Base-by-base conservation (phyloP, 352 stramenopile species). In the Phytopythium kandeliae region DNA sequence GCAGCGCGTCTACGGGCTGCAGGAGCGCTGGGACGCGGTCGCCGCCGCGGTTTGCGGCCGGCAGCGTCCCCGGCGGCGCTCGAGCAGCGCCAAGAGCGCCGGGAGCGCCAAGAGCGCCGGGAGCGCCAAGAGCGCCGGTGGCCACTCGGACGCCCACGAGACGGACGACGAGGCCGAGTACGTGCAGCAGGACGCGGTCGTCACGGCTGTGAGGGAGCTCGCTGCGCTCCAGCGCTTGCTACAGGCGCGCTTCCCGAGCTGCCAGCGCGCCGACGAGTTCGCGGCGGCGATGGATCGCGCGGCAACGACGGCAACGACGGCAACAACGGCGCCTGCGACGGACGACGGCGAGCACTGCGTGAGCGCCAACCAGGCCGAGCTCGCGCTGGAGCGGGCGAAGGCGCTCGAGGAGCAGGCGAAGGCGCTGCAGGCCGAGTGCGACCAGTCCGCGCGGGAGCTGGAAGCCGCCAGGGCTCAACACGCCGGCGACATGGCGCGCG, bases 1-100 rank as follows among this genome's bases (percentile, higher is more conserved):
- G 60, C 68, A 76, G 55, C 70, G 60, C 35, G 67, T 80, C 38
- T 68, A 66, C 15, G 63, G 63, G 22, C 53, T 89, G 16, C 22
- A 68, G 21, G 68, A 63, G 2, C 59, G 56, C 11, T 73, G 62
- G 62, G 59, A 62, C 17, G 57, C 56, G 37, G 41, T 58, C 4
- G 41, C 62, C 12, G 48, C 43, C 19, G 58, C 55, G 4, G 34
- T 38, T 1, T 24, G 11, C 6, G 45, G 21, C 2, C 45, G 22
- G 19, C 4, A 6, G 19, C 3, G 1, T 3, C 34, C 5, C 8
- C 34, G 47, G 16, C 19, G 31, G 0, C 47, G 47, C 33, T 52
- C 47, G 19, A 52, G 47, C 47, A 52, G 47, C 22, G 47, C 35
- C 10, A 42, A 16, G n/a, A 52, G 47, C 47, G 19, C 6, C 2